Conservation (phyloP, 2,329 filamentous ascomycete genomes). For the Colletotrichum brevisporum region DNA sequence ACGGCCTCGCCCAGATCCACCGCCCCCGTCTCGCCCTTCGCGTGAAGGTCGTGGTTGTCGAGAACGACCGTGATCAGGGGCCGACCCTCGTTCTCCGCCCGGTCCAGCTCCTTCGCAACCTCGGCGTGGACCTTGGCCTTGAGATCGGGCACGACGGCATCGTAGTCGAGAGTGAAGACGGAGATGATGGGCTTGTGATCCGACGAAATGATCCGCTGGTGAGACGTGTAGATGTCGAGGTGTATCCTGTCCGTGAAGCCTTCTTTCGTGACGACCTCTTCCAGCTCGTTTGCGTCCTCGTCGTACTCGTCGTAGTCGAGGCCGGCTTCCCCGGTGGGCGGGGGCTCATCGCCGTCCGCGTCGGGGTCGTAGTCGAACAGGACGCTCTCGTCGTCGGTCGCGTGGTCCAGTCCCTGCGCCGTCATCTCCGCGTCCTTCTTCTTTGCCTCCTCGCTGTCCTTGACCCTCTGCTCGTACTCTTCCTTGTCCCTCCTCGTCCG, state of each 20-base stretch:
- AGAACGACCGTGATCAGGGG: constrained; percentile 87
- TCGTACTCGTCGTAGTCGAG: constrained; percentile 75
- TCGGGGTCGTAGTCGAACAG: constrained; percentile 94
- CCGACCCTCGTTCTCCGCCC: constrained; percentile 90
- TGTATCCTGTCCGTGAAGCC: constrained; percentile 68
- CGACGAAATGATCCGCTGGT: constrained; percentile 91
- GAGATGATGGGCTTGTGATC: constrained; percentile 95
- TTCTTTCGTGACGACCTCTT: constrained; percentile 69
- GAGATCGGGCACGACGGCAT: constrained; percentile 86
- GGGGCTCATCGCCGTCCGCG: constrained; percentile 70
- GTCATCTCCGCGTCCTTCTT: constrained; percentile 89
- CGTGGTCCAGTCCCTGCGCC: constrained; percentile 80
- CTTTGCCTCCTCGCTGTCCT: constrained; percentile 76
- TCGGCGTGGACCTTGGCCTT: constrained; percentile 89
- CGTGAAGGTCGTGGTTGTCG: constrained; percentile 67
- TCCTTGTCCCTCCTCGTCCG: constrained; percentile 80
- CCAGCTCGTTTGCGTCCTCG: constrained; percentile 60
- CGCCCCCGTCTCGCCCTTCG: constrained; percentile 43
- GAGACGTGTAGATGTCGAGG: constrained; percentile 82
- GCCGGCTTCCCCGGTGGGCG: constrained; percentile 51
- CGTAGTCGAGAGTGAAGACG: constrained; percentile 86
- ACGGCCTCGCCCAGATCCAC: constrained; percentile 70
- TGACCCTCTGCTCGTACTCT: constrained; percentile 73
- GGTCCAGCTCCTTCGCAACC: constrained; percentile 88
- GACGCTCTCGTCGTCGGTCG: constrained; percentile 83